Evolutionary conservation across 768 basidiomycete genomes (phyloP), one percentile per base, ranked within the genome.

Genomic region (Rhodosporidiobolus sp.): DNA sequence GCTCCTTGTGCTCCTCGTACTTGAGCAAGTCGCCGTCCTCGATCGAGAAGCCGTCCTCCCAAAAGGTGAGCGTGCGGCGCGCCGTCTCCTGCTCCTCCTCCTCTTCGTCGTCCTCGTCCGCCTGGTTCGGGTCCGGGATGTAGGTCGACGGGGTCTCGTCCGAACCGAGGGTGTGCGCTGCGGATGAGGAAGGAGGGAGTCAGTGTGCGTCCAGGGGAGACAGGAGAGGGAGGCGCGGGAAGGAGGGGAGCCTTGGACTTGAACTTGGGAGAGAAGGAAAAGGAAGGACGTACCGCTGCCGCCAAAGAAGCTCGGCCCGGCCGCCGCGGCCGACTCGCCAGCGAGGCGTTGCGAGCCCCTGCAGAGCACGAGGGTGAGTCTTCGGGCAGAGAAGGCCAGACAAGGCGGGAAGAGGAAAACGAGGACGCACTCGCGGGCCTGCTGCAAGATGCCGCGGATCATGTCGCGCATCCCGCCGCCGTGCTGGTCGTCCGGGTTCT

Each of bases 41-140:
- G 56, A 98, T 86, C 58, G 88, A 88, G 81, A 96, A 97, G 0
- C 96, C 96, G 70, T 97, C 86, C 52, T 88, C 85, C 95, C 95
- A 98, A 82, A 98, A 91, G 0, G 89, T 94, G 54, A 98, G 83
- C 66, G 86, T 85, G 16, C 95, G 88, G 59, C n/a, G n/a, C n/a
- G n/a, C n/a, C n/a, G n/a, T n/a, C n/a, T n/a, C n/a, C n/a, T n/a
- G n/a, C 68, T 85, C 85, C 70, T 85, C 84, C 11, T 81, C 81
- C 4, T 80, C 80, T 24, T 79, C 80, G 11, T 83, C 83, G 50
- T 66, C 73, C 2, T 78, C 77, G 4, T 79, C 78, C 7, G 57
- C 79, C 48, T 12, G 81, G 12, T 20, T 83, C 0, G 91, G 88
- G 81, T 93, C 93, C 22, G 92, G 89, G 32, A 96, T 82, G 78